A percentile compares a stretch with the other conserved stretches of the same genome.
Evolutionary conservation across 495 filamentous ascomycete species (phyloP).

Genomic region (Parathielavia hyrcaniae): DNA sequence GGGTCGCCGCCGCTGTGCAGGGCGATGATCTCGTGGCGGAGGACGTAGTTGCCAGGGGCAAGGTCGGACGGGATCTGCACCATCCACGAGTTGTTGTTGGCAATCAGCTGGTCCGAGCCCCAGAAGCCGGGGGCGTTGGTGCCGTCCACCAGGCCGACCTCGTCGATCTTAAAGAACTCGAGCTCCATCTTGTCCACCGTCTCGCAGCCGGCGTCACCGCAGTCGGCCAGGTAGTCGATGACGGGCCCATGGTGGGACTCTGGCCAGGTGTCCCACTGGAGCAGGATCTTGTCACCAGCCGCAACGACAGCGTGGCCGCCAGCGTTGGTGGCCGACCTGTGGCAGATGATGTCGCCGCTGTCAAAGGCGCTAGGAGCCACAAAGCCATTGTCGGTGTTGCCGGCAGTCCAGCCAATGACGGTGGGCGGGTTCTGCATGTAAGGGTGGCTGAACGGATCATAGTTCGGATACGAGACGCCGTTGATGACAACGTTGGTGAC

Average conservation of each 20-base stretch:
- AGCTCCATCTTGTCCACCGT: conserved; percentile 58
- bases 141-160: conserved; percentile 47
- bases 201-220: conserved; percentile 44
- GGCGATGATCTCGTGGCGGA: conserved; percentile 77
- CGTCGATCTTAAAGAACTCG: conserved; percentile 58
- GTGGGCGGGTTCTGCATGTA: conserved; percentile 43
- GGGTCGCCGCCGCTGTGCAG: conserved; percentile 58
- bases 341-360: conserved; percentile 48
- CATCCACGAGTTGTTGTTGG: conserved; percentile 61
- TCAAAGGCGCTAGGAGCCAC: conserved; percentile 43
- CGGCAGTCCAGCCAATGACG: conserved; percentile 50
- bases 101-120: conserved; percentile 47
- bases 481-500: conserved; percentile 55
- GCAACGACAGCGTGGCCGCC: conserved; percentile 36
- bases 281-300: conserved; percentile 39
- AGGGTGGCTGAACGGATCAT: conserved; percentile 36
- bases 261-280: conserved; percentile 49
- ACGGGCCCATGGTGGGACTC: conserved; percentile 49
- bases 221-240: conserved; percentile 46
- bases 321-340: conserved; percentile 39
- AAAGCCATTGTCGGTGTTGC: conserved; percentile 55
- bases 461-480: conserved; percentile 43
- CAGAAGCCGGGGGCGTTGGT: conserved; percentile 46
- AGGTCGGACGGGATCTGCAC: conserved; percentile 61
- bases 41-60: conserved; percentile 64